These are phyloP conservation scores for Ensete ventricosum DNA, from an alignment of 176 grass and related monocot genomes.

Conservation along the genomic window DNA sequence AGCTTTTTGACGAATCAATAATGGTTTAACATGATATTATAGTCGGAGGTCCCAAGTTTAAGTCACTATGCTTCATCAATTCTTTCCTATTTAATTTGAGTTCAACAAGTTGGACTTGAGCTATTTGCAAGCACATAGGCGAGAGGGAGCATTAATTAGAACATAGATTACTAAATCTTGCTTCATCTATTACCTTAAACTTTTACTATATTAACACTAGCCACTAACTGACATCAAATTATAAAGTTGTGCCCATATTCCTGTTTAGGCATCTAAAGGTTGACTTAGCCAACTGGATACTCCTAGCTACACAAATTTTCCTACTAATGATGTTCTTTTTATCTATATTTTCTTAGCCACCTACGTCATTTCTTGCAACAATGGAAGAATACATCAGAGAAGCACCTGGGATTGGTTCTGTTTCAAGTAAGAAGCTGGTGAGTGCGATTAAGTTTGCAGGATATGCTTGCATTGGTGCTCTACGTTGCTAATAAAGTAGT, in stretches of 20 bases:
- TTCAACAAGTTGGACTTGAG: no score
- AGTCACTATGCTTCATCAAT: background rate
- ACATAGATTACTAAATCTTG: background rate
- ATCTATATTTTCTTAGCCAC: slow-evolving; percentile 47
- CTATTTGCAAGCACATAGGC: no score
- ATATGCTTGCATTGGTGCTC: background rate
- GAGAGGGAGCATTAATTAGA: no score
- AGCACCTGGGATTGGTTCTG: slow-evolving; percentile 47
- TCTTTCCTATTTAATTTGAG: background rate
- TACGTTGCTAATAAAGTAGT: background rate
- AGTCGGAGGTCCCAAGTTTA: background rate
- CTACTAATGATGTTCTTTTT: background rate
- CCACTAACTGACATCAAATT: background rate
- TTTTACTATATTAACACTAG: background rate
- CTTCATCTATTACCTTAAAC: background rate
- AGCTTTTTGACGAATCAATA: background rate
- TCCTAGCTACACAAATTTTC: background rate
- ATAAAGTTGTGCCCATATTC: background rate
- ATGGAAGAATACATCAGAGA: slow-evolving; percentile 99
- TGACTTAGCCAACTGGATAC: background rate
- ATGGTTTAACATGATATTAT: background rate
- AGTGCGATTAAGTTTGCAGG: slow-evolving; percentile 20
- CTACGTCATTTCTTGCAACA: slow-evolving; percentile 77
- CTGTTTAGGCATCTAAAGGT: background rate
- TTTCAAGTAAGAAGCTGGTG: slow-evolving; percentile 50